Evolutionary conservation across 129 eudicot species (phyloP), one percentile per base, ranked within the genome.

Genomic region (Ambrosia artemisiifolia): DNA sequence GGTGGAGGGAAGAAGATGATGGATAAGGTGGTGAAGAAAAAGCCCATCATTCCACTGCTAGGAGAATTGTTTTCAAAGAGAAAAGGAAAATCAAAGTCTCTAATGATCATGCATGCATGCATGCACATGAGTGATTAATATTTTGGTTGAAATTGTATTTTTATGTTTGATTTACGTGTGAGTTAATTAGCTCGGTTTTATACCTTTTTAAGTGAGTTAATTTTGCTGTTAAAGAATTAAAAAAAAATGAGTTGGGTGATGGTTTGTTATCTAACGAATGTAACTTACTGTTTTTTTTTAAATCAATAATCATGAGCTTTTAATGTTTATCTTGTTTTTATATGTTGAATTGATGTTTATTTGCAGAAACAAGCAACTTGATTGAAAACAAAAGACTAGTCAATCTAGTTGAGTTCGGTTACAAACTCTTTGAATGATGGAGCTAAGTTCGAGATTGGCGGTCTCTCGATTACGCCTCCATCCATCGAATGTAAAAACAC

Each of bases 11-110:
- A 70, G 48, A 87, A 48, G 79, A 67, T 66, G 69, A 35, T 20
- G 49, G 78, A 70, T 75, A 81, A 57, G 63, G 13, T 19, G 62
- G 54, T 50, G 85, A 92, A 75, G 80, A 85, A 87, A 65, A 93
- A 93, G 75, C 95, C 95, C 2, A 83, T 93, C 17, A 75, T 93
- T 73, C 96, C 96, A 35, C 86, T 93, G 10, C 51, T 93, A 8
- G 87, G 90, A 70, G 88, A 85, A 12, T 81, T 87, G 67, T 89
- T 93, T 76, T 77, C 88, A 24, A 83, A 83, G 83, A 93, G 75
- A 56, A 93, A 84, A 35, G 72, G 80, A 50, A 72, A 88, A 17
- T 44, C 93, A 3, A 55, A 43, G 9, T 11, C 16, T 24, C 14
- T 24, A 10, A 56, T 20, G 44, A 40, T 40, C 1, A 17, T 19